Evolutionary conservation across 768 basidiomycete species (phyloP).

Genomic region (Lactarius akahatsu): DNA sequence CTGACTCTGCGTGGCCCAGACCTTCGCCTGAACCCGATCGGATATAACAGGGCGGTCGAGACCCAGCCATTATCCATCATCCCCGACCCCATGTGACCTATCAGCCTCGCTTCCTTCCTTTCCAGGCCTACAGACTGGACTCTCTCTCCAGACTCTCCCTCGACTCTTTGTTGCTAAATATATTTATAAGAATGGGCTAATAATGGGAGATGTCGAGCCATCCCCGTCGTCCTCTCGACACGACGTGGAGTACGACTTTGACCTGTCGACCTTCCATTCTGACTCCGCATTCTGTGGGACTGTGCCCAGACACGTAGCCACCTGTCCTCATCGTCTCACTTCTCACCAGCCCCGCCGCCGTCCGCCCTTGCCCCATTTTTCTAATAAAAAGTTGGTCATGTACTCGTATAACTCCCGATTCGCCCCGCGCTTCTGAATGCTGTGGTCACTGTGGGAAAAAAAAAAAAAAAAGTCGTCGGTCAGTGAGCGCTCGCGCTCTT

Average conservation of each 20-base stretch:
- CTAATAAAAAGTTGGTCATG: conserved; percentile 78
- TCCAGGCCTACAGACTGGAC: conserved; percentile 5
- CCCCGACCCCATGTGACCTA: conserved; percentile 11
- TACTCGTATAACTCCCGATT: conserved; percentile 84
- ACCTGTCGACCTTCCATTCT: not conserved
- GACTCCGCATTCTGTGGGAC: not conserved
- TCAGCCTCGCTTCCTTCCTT: conserved; percentile 2
- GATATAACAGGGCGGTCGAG: conserved; percentile 20
- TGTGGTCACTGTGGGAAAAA: conserved; percentile 63
- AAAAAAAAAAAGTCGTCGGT: conserved; percentile 22
- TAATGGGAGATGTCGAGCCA: not conserved
- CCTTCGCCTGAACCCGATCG: conserved; percentile 21
- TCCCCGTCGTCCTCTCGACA: not conserved
- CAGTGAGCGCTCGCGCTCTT: conserved; percentile 14
- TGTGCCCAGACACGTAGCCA: not conserved
- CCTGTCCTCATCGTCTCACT: not conserved
- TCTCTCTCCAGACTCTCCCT: not conserved
- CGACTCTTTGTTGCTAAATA: not conserved
- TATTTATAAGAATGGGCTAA: not conserved
- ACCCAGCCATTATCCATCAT: not conserved
- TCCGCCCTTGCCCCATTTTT: conserved; percentile 92
- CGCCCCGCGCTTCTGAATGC: conserved; percentile 70
- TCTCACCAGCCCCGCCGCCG: conserved; percentile 58
- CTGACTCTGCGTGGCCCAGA: conserved; percentile 17
- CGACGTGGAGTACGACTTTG: no score